Base-by-base conservation (phyloP, 73 alveolate genomes). In the Durusdinium trenchii region DNA sequence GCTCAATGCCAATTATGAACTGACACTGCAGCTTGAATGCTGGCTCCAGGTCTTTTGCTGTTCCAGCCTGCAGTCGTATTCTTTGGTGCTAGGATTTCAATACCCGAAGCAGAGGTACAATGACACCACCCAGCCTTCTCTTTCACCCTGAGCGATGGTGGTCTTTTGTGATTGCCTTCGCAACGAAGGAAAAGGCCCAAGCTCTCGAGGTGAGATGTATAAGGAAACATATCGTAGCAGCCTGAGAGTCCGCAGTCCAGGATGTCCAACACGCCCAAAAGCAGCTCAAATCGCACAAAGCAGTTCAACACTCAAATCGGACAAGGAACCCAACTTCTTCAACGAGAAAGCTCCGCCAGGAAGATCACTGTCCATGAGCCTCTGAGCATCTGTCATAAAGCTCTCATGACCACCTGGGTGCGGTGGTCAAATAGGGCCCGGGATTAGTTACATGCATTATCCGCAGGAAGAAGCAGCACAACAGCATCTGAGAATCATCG, bases 221-320 rank as follows among this genome's bases (percentile, higher is more conserved):
- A 91, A 78, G 97, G 97, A 47, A 91, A 67, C 97, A 91, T 91
- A 57, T 91, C 97, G 57, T 91, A 91, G 89, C 97, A 91, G 60
- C 97, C 97, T 91, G 6, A 4, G 47, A 85, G 64, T 4, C 47
- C 14, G 10, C 48, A 38, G 3, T 9, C 30, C 9, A 51, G 52
- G 51, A 32, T 6, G 6, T 6, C 5, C 84, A 73, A 7, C 84
- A 73, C 0, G 4, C 73, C 18, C 73, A 60, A n/a, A n/a, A n/a
- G n/a, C n/a, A n/a, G n/a, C n/a, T n/a, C n/a, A n/a, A n/a, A n/a
- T n/a, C n/a, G n/a, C n/a, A n/a, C n/a, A n/a, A n/a, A 60, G 7
- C 73, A 2, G 73, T 23, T 60, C 73, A 60, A 23, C 73, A 60
- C 18, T 60, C 73, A 60, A 32, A 23, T 60, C 30, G 69, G 16